Base-by-base conservation (phyloP, 805 yeast species). In the Candida coleopterorum region DNA sequence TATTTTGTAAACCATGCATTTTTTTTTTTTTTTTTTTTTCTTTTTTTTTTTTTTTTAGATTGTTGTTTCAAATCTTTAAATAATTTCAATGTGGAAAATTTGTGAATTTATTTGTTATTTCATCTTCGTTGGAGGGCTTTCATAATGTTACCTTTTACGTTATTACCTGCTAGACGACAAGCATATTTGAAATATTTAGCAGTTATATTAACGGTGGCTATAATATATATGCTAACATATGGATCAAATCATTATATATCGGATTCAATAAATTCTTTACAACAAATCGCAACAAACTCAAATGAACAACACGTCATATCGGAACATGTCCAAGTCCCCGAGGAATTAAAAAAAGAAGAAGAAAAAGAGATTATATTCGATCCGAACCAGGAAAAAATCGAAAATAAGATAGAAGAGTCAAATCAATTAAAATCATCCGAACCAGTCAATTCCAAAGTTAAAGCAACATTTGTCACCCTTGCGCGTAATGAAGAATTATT, bases 401-500 rank as follows among this genome's bases (percentile, higher is more conserved):
- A 32, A 18, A 24, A 32, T 32, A 6, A 26, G 7, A 9, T 6
- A 8, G 11, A 28, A 17, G 4, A 16, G n/a, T 10, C 6, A 16
- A 12, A 28, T 10, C 21, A 32, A 20, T 20, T 15, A 23, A 17
- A 3, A 10, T 3, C 12, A 24, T 5, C 22, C 2, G 29, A 25
- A 32, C n/a, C 22, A 10, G 16, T 5, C n/a, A 9, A 18, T 18
- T 25, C 30, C 4, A 33, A 33, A 25, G 36, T 33, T 9, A 33
- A 33, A 18, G 36, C 36, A 25, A 37, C 97, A 1, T 72, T 90
- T 46, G 87, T 89, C 15, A 81, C 89, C 53, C 62, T 90, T 33
- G 87, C 95, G 0, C 67, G 96, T 42, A 88, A 90, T 54, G 64
- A 75, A 3, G 97, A 90, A 52, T 42, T 87, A 2, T 72, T 75